Percentiles rank a stretch among this genome's conserved stretches.
Evolutionary conservation across 164 flowering plant genomes (phyloP).

Genomic region (Chimonanthus praecox): DNA sequence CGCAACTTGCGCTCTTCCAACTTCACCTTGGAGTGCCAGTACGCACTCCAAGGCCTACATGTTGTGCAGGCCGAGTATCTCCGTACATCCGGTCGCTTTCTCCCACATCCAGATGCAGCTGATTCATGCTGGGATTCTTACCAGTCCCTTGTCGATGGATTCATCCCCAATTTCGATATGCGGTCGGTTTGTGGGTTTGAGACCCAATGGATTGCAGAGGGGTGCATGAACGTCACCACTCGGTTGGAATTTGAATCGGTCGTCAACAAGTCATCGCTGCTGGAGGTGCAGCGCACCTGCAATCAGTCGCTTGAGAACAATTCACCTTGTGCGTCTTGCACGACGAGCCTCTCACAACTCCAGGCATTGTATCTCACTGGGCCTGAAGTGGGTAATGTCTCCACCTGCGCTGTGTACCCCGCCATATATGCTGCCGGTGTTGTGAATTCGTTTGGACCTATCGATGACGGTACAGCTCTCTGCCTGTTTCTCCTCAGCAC

Average conservation of each 20-base stretch:
- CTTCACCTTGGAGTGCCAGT: constrained; percentile 24
- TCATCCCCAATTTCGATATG: constrained; percentile 28
- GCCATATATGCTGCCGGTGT: constrained; percentile 38
- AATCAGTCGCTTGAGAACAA: constrained; percentile 38
- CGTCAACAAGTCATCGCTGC: constrained; percentile 18
- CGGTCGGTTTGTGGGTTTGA: constrained; percentile 40
- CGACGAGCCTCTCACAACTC: constrained; percentile 21
- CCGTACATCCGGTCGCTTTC: constrained; percentile 29
- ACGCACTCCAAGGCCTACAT: constrained; percentile 34
- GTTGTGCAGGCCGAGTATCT: constrained; percentile 46
- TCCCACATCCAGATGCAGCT: constrained; percentile 39
- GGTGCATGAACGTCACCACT: constrained; percentile 55
- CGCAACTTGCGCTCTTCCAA: background rate
- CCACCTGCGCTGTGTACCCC: constrained; percentile 35
- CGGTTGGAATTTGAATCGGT: constrained; percentile 33
- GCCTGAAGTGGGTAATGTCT: constrained; percentile 27
- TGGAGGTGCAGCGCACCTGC: constrained; percentile 25
- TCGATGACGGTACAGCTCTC: constrained; percentile 32
- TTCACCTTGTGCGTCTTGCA: constrained; percentile 44
- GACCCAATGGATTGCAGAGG: constrained; percentile 39
- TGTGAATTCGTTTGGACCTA: constrained; percentile 35
- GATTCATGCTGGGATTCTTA: constrained; percentile 48
- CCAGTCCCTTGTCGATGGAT: constrained; percentile 18
- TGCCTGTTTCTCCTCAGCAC: constrained; percentile 26
- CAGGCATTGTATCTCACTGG: constrained; percentile 28